phyloP scores from a whole-genome alignment of 208 protist species.

The Tritrichomonas musculus region DNA sequence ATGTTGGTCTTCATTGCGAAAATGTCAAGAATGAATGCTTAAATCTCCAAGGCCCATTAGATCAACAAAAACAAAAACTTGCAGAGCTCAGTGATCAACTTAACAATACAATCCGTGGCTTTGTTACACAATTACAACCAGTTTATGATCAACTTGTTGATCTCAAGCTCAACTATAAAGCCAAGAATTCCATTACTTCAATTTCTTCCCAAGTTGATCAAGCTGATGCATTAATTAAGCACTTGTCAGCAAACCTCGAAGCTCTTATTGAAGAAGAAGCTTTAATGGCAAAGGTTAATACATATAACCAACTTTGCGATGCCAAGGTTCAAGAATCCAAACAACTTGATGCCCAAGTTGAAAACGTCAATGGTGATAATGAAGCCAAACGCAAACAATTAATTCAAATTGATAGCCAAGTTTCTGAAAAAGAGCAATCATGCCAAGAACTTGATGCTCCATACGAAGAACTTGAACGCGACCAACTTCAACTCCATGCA shows the following conservation, averaged over 20 bases:
- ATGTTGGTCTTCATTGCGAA: not conserved
- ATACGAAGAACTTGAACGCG: not conserved
- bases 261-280: not conserved
- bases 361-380: not conserved
- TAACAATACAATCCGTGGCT: not conserved
- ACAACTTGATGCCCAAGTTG: not conserved
- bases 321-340: not conserved
- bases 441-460: not conserved
- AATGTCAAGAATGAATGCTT: not conserved
- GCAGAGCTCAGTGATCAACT: not conserved
- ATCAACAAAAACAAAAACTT: not conserved
- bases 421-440: not conserved
- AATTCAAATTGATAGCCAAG: not conserved
- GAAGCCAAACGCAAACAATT: not conserved
- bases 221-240: not conserved
- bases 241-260: not conserved
- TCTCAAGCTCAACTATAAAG: not conserved
- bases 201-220: not conserved
- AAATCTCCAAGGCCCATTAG: not conserved
- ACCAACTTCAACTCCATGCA: not conserved
- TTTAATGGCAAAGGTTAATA: not conserved
- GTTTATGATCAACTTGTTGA: not conserved
- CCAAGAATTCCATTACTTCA: not conserved
- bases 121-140: not conserved
- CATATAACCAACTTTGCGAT: not conserved